These are phyloP conservation scores for Gleditsia sinensis DNA, from an alignment of 306 rosid species.

Conservation along the genomic window DNA sequence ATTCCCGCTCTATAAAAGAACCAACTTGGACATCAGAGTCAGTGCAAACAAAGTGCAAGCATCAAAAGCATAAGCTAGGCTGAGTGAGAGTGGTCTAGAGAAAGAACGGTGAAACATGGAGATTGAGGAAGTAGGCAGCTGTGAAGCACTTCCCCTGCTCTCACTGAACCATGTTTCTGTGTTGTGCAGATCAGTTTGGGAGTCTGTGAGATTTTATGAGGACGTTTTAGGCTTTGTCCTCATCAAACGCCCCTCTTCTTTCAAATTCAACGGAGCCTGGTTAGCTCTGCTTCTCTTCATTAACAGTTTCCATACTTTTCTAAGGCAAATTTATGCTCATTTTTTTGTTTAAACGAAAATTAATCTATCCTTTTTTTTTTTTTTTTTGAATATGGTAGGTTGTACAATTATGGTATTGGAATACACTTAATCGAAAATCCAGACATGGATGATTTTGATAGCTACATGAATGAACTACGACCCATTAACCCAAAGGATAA, in stretches of 20 bases:
- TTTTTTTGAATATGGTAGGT: slow-evolving; percentile 53
- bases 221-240: slow-evolving; percentile 71
- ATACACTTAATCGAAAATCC: slow-evolving; percentile 79
- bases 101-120: slow-evolving; percentile 45
- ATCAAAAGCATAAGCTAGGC: background rate
- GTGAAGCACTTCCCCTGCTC: slow-evolving; percentile 64
- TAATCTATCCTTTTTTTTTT: background rate
- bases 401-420: slow-evolving; percentile 74
- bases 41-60: slow-evolving; percentile 26
- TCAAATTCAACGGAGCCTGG: slow-evolving; percentile 87
- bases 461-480: slow-evolving; percentile 38
- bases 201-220: slow-evolving; percentile 65
- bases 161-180: slow-evolving; percentile 74
- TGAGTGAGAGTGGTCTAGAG: slow-evolving; percentile 21
- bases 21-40: slow-evolving; percentile 25
- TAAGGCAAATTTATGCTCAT: background rate
- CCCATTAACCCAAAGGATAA: slow-evolving; percentile 78
- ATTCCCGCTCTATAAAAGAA: slow-evolving; percentile 43
- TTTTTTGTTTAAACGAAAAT: background rate
- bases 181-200: slow-evolving; percentile 73
- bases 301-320: background rate
- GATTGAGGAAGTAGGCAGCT: slow-evolving; percentile 66
- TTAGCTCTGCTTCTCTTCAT: slow-evolving; percentile 20
- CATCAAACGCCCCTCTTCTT: slow-evolving; percentile 83
- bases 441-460: slow-evolving; percentile 50